Evolutionary conservation across 2,329 filamentous ascomycete genomes (phyloP), one percentile per base, ranked within the genome.

Genomic region (Trichoderma brevicompactum): DNA sequence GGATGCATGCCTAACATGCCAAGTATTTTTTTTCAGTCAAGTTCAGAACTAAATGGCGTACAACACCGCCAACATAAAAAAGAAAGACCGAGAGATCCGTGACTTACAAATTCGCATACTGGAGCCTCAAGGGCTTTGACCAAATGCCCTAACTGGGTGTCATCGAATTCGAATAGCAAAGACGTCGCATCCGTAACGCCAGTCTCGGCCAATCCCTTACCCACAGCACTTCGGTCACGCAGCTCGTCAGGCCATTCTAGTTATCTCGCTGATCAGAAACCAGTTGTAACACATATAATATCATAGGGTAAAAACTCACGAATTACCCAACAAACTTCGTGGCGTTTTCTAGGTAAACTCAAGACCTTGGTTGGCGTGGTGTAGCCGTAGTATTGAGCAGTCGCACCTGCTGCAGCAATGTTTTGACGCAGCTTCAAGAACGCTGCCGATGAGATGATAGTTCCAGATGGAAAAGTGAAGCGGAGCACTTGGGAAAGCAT

Each of bases 401-500:
- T 28, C 2, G 68, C 69, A 1, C 69, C 69, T 28, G 69, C 58
- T 7, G 50, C 46, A 23, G 66, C 58, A 5, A 65, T 66, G 10
- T 63, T 50, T 10, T 65, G 65, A 23, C 69, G 65, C 4, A 71
- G 56, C 5, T 46, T 50, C 8, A 60, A 40, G 19, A 71, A 71
- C 13, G 63, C 65, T 1, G 40, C 13, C 9, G 68, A 54, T n/a
- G 69, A 66, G 32, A 70, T 64, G 23, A 54, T 67, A 15, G 60
- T 15, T 7, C 55, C 44, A 1, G 65, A 19, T 0, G 66, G 61
- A 3, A 71, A 56, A 13, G 67, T 67, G 41, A 71, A 69, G 38
- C 69, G 68, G 36, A 71, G 28, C 28, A 71, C 61, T 19, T 71
- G 69, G 8, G 62, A 65, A 2, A 69, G 32, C 69, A 71, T 71